A percentile compares a stretch with the other conserved stretches of the same genome.
Conservation (phyloP, 306 rosid species). For the Cicer chorassanicum region DNA sequence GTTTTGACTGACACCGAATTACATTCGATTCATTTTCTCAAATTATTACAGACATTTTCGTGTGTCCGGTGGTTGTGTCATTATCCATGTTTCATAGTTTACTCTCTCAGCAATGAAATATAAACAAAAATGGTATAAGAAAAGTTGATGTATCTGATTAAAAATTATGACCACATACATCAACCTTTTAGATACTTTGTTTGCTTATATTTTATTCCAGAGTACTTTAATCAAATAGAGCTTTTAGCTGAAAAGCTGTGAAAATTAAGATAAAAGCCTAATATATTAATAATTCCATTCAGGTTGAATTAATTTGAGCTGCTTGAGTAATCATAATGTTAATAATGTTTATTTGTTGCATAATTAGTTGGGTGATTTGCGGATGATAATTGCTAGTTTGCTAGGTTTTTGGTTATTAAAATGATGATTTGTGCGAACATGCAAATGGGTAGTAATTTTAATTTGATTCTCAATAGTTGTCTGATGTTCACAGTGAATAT, state of each 20-base stretch:
- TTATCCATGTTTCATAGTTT: no score
- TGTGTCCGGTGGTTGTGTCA: no score
- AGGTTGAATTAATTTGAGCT: constrained; percentile 1
- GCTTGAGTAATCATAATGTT: background rate
- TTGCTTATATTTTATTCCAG: no score
- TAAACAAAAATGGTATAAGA: no score
- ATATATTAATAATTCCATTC: background rate
- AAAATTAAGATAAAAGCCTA: background rate
- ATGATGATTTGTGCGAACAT: constrained; percentile 17
- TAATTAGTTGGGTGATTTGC: constrained; percentile 14
- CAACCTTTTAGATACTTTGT: no score
- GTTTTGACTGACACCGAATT: no score
- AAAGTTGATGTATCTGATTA: no score
- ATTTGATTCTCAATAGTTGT: constrained; percentile 46
- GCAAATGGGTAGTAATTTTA: constrained; percentile 35
- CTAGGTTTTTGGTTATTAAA: background rate
- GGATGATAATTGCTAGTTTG: background rate
- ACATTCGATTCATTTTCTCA: no score
- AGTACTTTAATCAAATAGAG: background rate
- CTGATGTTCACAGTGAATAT: constrained; percentile 25
- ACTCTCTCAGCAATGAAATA: no score
- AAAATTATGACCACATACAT: no score
- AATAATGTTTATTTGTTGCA: constrained; percentile 1
- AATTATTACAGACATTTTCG: no score
- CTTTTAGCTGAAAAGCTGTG: constrained; percentile 1